Evolutionary conservation across 192 early-diverging fungal genomes (phyloP).

Genomic region (Lobosporangium transversale): DNA sequence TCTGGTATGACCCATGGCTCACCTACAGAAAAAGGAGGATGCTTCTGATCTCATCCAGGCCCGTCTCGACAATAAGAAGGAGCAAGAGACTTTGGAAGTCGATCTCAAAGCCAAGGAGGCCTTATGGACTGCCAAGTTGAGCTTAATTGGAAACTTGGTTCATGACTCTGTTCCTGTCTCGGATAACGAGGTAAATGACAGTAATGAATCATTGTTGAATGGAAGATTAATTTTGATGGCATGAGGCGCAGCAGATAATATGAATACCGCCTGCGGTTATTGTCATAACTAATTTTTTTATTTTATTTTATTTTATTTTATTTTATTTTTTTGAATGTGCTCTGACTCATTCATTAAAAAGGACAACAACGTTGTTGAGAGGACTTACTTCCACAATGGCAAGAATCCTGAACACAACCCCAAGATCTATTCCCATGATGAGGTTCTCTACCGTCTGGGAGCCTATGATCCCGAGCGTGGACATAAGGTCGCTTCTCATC

Average conservation of each 20-base stretch:
- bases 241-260: too few relatives aligned
- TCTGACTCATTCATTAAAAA: constrained; percentile 9
- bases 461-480: constrained; percentile 92
- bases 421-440: constrained; percentile 86
- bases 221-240: too few relatives aligned
- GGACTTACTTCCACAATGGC: constrained; percentile 66
- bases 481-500: constrained; percentile 95
- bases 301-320: too few relatives aligned
- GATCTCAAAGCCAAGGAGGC: constrained; percentile 83
- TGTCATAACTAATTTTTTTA: too few relatives aligned
- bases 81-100: constrained; percentile 74
- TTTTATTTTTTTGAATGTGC: constrained; percentile 4
- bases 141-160: constrained; percentile 91
- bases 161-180: constrained; percentile 90
- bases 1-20: too few relatives aligned
- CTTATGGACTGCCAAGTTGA: constrained; percentile 69
- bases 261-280: too few relatives aligned
- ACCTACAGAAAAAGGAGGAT: constrained; percentile 78
- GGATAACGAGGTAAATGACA: constrained; percentile 72
- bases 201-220: constrained; percentile 11
- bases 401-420: constrained; percentile 69
- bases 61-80: constrained; percentile 78
- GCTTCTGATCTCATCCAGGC: constrained; percentile 75
- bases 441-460: constrained; percentile 90
- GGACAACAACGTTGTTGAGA: constrained; percentile 78